Evolutionary conservation across 768 basidiomycete genomes (phyloP).

Genomic region (Boletales sp.): DNA sequence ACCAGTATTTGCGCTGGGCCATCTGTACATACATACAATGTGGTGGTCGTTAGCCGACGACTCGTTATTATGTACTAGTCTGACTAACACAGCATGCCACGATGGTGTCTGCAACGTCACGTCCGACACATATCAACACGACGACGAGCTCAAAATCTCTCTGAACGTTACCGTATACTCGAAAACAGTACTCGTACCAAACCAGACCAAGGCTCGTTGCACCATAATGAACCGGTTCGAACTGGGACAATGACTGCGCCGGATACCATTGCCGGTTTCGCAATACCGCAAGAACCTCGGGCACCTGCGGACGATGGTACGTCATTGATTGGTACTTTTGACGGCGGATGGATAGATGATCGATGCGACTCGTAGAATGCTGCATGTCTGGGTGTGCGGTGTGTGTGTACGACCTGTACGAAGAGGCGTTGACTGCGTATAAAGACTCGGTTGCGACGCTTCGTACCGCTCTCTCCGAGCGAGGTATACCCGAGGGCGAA

Average conservation of each 20-base stretch:
- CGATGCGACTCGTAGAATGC: slow-evolving; percentile 55
- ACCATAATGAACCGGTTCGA: background rate
- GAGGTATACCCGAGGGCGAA: slow-evolving; percentile 48
- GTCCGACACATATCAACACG: slow-evolving; percentile 8
- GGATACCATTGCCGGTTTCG: slow-evolving; percentile 23
- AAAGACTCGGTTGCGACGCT: slow-evolving; percentile 49
- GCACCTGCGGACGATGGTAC: slow-evolving; percentile 66
- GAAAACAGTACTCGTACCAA: slow-evolving; percentile 52
- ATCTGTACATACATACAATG: too few relatives aligned
- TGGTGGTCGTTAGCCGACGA: too few relatives aligned
- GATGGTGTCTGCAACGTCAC: slow-evolving; percentile 1
- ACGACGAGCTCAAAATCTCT: slow-evolving; percentile 56
- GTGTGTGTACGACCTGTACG: slow-evolving; percentile 89
- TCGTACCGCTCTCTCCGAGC: slow-evolving; percentile 43
- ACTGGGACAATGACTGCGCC: background rate
- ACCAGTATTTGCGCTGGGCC: too few relatives aligned
- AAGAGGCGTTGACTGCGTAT: slow-evolving; percentile 66
- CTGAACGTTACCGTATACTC: slow-evolving; percentile 51
- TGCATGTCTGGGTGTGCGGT: slow-evolving; percentile 94
- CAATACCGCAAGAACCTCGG: slow-evolving; percentile 58
- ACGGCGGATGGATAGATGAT: background rate
- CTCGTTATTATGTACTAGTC: too few relatives aligned
- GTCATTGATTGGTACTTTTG: background rate
- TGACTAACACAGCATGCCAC: background rate
- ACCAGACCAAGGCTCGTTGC: slow-evolving; percentile 26